phyloP scores from a whole-genome alignment of 164 flowering plant genomes.

The Vitis rupestris region DNA sequence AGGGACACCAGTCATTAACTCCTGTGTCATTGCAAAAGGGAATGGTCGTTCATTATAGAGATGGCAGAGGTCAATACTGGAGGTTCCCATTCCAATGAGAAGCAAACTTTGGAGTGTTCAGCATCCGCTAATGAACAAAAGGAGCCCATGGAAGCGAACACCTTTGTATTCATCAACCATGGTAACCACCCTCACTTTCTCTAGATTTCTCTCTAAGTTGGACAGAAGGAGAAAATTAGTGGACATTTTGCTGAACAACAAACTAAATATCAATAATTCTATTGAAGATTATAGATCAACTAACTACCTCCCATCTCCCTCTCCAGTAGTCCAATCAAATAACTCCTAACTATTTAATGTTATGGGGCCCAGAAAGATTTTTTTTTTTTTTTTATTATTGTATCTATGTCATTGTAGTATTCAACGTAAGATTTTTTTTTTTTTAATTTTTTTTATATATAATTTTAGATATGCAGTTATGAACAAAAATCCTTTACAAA shows the following conservation, averaged over 20 bases:
- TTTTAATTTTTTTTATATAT: too few relatives aligned
- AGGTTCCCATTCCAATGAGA: constrained; percentile 26
- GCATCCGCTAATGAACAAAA: constrained; percentile 21
- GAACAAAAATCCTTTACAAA: not conserved
- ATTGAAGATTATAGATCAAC: too few relatives aligned
- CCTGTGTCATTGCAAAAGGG: constrained; percentile 12
- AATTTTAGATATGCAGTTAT: not conserved
- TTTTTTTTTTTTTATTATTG: not conserved
- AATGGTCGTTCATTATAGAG: constrained; percentile 24
- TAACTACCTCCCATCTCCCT: not conserved
- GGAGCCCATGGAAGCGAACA: constrained; percentile 8
- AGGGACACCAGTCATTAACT: not conserved
- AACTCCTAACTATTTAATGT: not conserved
- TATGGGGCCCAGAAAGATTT: not conserved
- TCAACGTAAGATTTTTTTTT: too few relatives aligned
- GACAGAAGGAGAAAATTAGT: not conserved
- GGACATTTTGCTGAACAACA: too few relatives aligned
- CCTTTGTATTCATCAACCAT: constrained; percentile 36
- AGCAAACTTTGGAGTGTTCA: constrained; percentile 17
- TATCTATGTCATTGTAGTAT: too few relatives aligned
- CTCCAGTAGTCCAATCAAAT: not conserved
- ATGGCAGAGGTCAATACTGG: constrained; percentile 25
- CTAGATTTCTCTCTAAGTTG: not conserved
- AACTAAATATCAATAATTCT: too few relatives aligned
- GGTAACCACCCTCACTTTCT: constrained; percentile 23